Base-by-base conservation (phyloP, 2,329 filamentous ascomycete genomes). In the Fusarium musae region DNA sequence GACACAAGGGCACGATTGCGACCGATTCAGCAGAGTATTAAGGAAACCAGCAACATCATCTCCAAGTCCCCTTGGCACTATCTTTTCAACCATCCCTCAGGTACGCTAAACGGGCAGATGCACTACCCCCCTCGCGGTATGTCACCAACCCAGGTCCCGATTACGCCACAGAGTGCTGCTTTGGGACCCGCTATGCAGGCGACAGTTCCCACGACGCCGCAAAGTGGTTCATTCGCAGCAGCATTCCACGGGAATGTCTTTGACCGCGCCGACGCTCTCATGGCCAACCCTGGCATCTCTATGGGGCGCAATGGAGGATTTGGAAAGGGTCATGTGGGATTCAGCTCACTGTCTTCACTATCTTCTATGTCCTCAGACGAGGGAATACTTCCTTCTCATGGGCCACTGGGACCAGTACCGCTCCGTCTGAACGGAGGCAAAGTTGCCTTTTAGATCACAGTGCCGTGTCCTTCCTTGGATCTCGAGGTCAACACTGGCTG, bases 141-240 rank as follows among this genome's bases (percentile, higher is more conserved):
- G 63, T 81, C 80, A 26, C 78, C 72, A 63, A 79, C 69, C 19
- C 77, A 80, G 60, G 79, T 85, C 42, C 95, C 95, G 13, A 94
- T 96, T 78, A 98, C 95, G 3, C 95, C 96, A 12, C 88, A 97
- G 70, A 96, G 93, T 76, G 95, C 95, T 21, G 95, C 95, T 3
- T 86, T 98, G 9, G 96, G 95, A 1, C 94, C 95, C 10, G 95
- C 95, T 26, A 93, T 95, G 61, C 95, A 97, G 82, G 95, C 95
- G 2, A 98, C 94, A 0, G 92, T 97, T 16, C 93, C 94, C 8
- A 93, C 89, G 6, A 93, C 90, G 1, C 90, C 90, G 15, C 86
- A 90, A 78, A 89, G 85, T 67, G 86, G 83, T 5, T 88, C 87
- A 2, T 90, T 91, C 76, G 85, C 85, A 12, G 82, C 83, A 21